Base-by-base conservation (phyloP, 352 stramenopile genomes). In the Pythium volutum region DNA sequence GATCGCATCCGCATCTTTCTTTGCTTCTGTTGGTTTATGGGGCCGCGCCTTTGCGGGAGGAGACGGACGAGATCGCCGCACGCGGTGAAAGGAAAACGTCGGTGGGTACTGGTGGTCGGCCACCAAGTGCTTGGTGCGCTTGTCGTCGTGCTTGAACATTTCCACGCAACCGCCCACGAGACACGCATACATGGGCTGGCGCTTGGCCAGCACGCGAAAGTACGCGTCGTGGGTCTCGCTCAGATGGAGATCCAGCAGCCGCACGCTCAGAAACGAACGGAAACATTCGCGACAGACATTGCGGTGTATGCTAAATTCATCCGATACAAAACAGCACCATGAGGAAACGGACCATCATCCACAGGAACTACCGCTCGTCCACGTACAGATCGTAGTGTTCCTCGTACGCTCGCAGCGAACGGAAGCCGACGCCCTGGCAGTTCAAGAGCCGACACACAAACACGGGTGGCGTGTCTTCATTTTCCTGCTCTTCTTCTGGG, bases 221-320 rank as follows among this genome's bases (percentile, higher is more conserved):
- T 80, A 87, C 48, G 77, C 74, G 59, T 87, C 77, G 53, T 87
- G 77, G 42, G 62, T 83, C 67, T 87, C 77, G 66, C 77, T 84
- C 26, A 87, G 67, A 54, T 87, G 77, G 34, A 87, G 74, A 33
- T 84, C 77, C 23, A 87, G 51, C 29, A 87, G 65, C 29, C 75
- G 77, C 25, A 73, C 42, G 42, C 71, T 85, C 42, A 84, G 23
- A 29, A 84, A 88, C 10, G 76, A 82, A 9, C 64, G 70, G 6
- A 67, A 74, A 34, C 78, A 88, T 54, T 85, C 68, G 29, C 64
- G 52, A 29, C 78, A 86, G 48, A 82, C 67, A 34, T 88, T 88
- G 29, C 67, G 64, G 43, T 75, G 71, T 26, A 73, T 20, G 1
- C 70, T 71, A 33, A 14, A 29, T n/a, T n/a, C 20, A 22, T 43